Evolutionary conservation across 305 asterid species (phyloP).

Genomic region (Plantago coronopus): DNA sequence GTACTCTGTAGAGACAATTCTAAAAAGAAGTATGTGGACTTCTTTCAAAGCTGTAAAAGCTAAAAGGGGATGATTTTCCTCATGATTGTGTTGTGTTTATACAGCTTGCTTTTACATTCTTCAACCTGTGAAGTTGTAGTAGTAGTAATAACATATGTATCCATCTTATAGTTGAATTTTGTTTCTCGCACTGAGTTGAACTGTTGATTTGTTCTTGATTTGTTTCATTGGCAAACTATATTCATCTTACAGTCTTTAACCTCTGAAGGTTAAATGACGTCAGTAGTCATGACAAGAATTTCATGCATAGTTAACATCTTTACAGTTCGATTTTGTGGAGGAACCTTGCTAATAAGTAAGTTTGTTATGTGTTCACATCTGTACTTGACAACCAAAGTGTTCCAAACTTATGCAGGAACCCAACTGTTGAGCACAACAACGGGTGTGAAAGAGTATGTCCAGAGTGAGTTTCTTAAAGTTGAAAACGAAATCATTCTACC

Average conservation of each 20-base stretch:
- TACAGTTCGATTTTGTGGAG: neutral
- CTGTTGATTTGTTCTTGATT: neutral
- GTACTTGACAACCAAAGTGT: constrained; percentile 14
- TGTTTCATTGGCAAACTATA: neutral
- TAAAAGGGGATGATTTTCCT: neutral
- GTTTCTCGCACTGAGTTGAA: neutral
- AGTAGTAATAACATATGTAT: neutral
- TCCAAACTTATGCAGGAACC: constrained; percentile 50
- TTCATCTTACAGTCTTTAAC: no score
- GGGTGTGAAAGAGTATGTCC: constrained; percentile 83
- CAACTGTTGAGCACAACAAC: constrained; percentile 82
- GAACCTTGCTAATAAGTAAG: neutral
- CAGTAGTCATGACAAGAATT: no score
- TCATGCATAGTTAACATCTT: no score
- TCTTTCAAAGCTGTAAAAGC: neutral
- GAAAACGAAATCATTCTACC: constrained; percentile 69
- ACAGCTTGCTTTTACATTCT: constrained; percentile 2
- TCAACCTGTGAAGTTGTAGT: neutral
- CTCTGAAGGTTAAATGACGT: neutral
- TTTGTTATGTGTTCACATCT: no score
- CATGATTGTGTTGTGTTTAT: neutral
- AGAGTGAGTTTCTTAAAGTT: constrained; percentile 60
- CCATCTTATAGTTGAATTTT: neutral
- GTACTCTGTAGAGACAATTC: neutral
- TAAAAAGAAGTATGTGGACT: neutral